Base-by-base conservation (phyloP, 805 yeast species). In the Saccharomycopsis microspora region DNA sequence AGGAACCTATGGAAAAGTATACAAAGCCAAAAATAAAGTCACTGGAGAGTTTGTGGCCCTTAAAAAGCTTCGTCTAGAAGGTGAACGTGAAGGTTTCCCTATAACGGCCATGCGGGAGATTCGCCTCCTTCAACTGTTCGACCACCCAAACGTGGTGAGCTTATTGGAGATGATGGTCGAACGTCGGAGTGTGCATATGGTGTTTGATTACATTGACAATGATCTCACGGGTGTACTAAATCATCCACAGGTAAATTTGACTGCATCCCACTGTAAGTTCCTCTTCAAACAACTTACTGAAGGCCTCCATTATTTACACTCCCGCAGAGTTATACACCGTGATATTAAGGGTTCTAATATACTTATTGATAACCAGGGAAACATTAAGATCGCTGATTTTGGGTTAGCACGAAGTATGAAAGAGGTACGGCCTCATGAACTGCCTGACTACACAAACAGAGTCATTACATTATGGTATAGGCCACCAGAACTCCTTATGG, bases 381-480 rank as follows among this genome's bases (percentile, higher is more conserved):
- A 69, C 28, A 62, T 85, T 46, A 81, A 80, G 60, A 80, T 85
- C 46, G 85, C 93, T 0, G 94, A 85, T 65, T 85, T 85, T 64
- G 94, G 94, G 1, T 67, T 85, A 47, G 94, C 94, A 0, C 68
- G 93, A 56, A 77, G 76, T 46, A 81, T 85, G 85, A 80, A 78
- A 57, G 69, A 72, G 29, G 65, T 74, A 35, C 67, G 67, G 52
- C 61, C 66, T 3, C 70, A 71, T 5, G 75, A 74, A 43, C 69
- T 75, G 27, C 84, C 85, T 3, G 93, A 88, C 57, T 90, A 90
- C 64, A 90, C 98, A 1, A 93, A 93, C 61, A 68, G 98, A 48
- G 97, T 93, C 39, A 93, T 93, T 46, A 93, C 98, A 0, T 68
- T 93, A 37, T 93, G 98, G 98, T 90, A 93, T 62, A 74, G 98